Conservation (phyloP, 371 early-diverging fungal genomes). For the Mucor lusitanicus region DNA sequence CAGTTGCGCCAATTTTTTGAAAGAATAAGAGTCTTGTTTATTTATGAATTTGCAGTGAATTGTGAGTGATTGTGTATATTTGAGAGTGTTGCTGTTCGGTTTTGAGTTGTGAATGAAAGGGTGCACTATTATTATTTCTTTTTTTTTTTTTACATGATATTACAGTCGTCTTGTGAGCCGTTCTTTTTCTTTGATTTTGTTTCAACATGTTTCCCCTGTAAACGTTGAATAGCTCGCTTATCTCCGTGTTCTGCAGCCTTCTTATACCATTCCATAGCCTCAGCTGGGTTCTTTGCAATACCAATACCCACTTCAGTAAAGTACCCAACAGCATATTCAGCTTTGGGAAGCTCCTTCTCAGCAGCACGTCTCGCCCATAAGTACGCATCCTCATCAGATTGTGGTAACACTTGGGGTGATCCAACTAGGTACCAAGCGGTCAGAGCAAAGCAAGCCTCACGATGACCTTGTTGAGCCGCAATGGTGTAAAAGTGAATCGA, state of each 20-base stretch:
- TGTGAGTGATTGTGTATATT: neutral
- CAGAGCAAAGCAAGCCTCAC: constrained; percentile 86
- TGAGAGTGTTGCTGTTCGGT: neutral
- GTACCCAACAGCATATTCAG: constrained; percentile 88
- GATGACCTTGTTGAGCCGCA: constrained; percentile 90
- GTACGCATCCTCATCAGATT: constrained; percentile 88
- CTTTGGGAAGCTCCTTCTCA: constrained; percentile 83
- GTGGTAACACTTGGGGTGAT: constrained; percentile 72
- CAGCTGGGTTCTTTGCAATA: constrained; percentile 61
- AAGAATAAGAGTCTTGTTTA: neutral
- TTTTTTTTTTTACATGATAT: constrained; percentile 39
- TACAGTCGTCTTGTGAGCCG: constrained; percentile 49
- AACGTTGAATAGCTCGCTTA: constrained; percentile 71
- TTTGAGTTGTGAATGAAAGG: neutral
- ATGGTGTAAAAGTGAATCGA: constrained; percentile 75
- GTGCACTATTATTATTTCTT: neutral
- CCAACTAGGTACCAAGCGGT: constrained; percentile 93
- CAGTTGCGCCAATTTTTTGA: neutral
- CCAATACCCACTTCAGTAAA: constrained; percentile 87
- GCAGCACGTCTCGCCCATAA: constrained; percentile 88
- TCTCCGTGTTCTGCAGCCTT: constrained; percentile 83
- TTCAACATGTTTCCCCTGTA: constrained; percentile 48
- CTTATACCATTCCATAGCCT: constrained; percentile 82
- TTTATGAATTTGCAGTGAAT: neutral
- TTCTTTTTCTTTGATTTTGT: constrained; percentile 40